These are phyloP conservation scores for Diphasiastrum complanatum DNA, from an alignment of 83 land plant genomes.

Conservation along the genomic window DNA sequence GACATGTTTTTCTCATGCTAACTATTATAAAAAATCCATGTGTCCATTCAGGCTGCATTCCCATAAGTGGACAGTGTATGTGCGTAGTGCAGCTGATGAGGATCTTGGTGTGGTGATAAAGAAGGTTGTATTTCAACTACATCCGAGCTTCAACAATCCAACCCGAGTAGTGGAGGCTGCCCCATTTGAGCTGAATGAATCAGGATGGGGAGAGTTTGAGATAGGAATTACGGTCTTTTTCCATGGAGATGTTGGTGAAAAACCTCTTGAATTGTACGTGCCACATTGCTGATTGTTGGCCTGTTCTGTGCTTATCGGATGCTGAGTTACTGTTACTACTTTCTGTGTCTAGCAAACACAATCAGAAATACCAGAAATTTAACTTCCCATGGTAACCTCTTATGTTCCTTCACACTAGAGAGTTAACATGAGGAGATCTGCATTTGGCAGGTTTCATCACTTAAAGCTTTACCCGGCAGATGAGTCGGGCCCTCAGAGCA, in stretches of 20 bases:
- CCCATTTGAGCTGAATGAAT: constrained; percentile 81
- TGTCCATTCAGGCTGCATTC: constrained; percentile 57
- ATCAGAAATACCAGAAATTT: not conserved
- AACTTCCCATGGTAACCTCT: not conserved
- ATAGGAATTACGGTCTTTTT: constrained; percentile 76
- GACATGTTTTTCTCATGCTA: not conserved
- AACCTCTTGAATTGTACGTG: constrained; percentile 71
- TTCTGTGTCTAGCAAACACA: not conserved
- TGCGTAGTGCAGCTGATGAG: constrained; percentile 86
- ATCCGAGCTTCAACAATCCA: constrained; percentile 87
- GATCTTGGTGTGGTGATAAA: constrained; percentile 69
- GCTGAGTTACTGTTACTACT: not conserved
- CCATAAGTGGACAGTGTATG: constrained; percentile 90
- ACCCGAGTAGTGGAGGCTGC: constrained; percentile 70
- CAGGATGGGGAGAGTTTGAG: constrained; percentile 98
- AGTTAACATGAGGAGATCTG: not conserved
- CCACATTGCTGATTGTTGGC: not conserved
- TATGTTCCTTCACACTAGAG: not conserved
- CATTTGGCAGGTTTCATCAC: constrained; percentile 63
- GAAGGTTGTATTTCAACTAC: constrained; percentile 82
- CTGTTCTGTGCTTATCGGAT: too few relatives aligned
- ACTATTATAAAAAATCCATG: too few relatives aligned
- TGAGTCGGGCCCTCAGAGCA: constrained; percentile 61
- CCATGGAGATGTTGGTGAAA: constrained; percentile 73
- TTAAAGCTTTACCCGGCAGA: constrained; percentile 77